Percentiles rank a stretch among this genome's conserved stretches.
Evolutionary conservation across 306 rosid genomes (phyloP).

Genomic region (Vigna unguiculata): DNA sequence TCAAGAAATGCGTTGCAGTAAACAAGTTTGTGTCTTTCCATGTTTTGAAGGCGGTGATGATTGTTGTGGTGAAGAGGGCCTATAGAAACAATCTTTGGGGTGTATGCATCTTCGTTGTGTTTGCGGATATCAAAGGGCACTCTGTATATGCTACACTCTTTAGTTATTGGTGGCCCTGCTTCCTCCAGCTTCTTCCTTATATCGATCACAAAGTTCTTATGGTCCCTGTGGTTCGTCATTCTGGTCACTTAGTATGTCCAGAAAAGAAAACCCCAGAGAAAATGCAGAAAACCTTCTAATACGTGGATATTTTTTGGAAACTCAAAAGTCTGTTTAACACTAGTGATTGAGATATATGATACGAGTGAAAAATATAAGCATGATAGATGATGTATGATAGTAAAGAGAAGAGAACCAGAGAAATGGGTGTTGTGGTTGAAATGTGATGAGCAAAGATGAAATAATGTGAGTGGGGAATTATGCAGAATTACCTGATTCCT

Average conservation of each 20-base stretch:
- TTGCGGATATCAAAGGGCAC: conserved; percentile 45
- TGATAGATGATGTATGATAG: too few relatives aligned
- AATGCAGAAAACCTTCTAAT: too few relatives aligned
- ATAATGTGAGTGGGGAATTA: too few relatives aligned
- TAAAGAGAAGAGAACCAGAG: neutral
- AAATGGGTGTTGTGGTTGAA: neutral
- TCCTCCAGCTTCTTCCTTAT: neutral
- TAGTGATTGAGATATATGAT: too few relatives aligned
- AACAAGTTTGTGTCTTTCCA: conserved; percentile 32
- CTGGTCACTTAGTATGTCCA: neutral
- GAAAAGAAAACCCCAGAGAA: too few relatives aligned
- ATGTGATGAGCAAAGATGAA: neutral
- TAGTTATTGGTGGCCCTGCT: neutral
- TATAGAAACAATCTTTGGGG: conserved; percentile 36
- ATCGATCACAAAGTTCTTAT: neutral
- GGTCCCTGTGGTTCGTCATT: neutral
- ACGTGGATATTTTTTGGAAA: too few relatives aligned
- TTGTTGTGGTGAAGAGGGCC: conserved; percentile 44
- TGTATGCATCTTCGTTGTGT: neutral
- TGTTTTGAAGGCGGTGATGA: conserved; percentile 15
- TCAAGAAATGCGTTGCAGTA: conserved; percentile 24
- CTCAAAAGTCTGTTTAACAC: too few relatives aligned
- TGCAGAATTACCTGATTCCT: neutral
- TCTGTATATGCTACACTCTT: conserved; percentile 41
- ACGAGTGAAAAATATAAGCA: too few relatives aligned